phyloP scores from a whole-genome alignment of 2,329 filamentous ascomycete genomes.

The Botryotinia globosa region DNA sequence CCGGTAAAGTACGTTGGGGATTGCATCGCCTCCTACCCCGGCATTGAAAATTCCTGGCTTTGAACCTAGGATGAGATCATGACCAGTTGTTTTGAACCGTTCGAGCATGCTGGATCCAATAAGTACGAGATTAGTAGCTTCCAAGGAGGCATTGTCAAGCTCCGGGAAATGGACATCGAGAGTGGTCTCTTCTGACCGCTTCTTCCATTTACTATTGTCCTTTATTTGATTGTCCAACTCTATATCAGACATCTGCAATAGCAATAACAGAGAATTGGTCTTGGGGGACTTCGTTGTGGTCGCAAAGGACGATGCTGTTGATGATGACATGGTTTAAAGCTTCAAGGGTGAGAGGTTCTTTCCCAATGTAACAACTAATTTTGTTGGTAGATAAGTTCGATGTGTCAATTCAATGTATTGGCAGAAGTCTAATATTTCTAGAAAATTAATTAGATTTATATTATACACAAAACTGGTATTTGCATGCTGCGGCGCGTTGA shows the following conservation, averaged over 20 bases:
- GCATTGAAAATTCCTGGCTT: constrained; percentile 22
- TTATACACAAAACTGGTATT: neutral
- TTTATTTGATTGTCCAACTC: constrained; percentile 2
- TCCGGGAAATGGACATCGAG: constrained; percentile 10
- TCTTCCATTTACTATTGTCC: constrained; percentile 12
- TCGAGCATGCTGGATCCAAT: constrained; percentile 24
- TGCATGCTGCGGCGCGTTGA: neutral
- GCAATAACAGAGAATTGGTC: neutral
- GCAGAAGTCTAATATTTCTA: neutral
- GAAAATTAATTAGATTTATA: neutral
- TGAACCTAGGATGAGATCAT: constrained; percentile 8
- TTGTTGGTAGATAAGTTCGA: neutral
- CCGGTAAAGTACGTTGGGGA: constrained; percentile 22
- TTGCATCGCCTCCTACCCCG: constrained; percentile 23
- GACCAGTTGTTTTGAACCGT: constrained; percentile 20
- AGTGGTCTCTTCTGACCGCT: constrained; percentile 14
- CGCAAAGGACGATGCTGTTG: neutral
- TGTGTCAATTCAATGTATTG: neutral
- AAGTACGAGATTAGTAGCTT: constrained; percentile 8
- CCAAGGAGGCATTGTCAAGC: neutral
- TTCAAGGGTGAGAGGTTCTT: neutral
- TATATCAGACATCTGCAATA: constrained; percentile 5
- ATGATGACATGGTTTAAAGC: neutral
- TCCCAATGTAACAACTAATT: neutral
- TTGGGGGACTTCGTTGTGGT: neutral